Base-by-base conservation (phyloP, 164 flowering plant genomes). In the Tetrastigma voinierianum region DNA sequence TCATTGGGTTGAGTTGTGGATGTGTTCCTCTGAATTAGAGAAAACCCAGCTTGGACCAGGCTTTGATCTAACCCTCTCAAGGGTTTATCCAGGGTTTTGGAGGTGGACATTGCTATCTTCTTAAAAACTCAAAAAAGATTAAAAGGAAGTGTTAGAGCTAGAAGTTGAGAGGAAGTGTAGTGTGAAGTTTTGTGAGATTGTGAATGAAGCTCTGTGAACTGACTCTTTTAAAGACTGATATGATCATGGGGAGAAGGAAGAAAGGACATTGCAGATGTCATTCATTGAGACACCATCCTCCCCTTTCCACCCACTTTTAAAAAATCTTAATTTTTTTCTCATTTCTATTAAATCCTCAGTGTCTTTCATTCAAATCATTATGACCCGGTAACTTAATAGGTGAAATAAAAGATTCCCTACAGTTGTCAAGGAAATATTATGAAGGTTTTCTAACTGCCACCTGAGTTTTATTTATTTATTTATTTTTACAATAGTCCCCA, bases 1-100 rank as follows among this genome's bases (percentile, higher is more conserved):
- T 90, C 97, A 51, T 57, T 72, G 0, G 82, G 23, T 20, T 71
- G 79, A 14, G 76, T 3, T 1, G 78, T 51, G 9, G 85, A 51
- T 13, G 83, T 72, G 79, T 77, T 86, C 12, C 90, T 57, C 67
- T 86, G 96, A 54, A 81, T 71, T 14, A 85, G 70, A n/a, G 87
- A 64, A 64, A 84, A 84, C 9, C 84, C 86, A 32, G 69, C 61
- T 59, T 74, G 82, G 44, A 80, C 60, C 1, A 61, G 63, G 56
- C 47, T 46, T 11, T 56, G 8, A 46, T 77, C 78, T 18, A 59
- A 60, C 13, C 53, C 64, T 69, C 70, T 73, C 44, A 49, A 79
- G 69, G 79, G 67, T 46, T 74, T 75, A 59, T 77, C 81, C 12
- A 57, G 24, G 69, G 78, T 67, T 75, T 83, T 76, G 70, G 80